These are phyloP conservation scores for Neopestalotiopsis rosae DNA, from an alignment of 2,329 filamentous ascomycete genomes.

Conservation along the genomic window DNA sequence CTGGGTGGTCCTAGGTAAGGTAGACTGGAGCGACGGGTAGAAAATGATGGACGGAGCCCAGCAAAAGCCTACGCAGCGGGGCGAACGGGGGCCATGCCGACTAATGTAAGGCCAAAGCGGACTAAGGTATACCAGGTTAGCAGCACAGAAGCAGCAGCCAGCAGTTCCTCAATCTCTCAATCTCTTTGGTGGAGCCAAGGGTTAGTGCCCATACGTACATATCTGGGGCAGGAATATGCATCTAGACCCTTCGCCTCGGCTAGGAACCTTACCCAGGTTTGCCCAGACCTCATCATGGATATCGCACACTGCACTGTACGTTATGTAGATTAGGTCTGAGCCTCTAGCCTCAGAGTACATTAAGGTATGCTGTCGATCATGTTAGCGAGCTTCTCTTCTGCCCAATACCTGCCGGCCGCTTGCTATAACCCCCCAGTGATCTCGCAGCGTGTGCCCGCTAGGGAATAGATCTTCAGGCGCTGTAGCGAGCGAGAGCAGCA, in stretches of 20 bases:
- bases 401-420: slow-evolving; percentile 1
- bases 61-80: background rate
- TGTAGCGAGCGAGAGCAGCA: slow-evolving; percentile 1
- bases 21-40: background rate
- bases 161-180: background rate
- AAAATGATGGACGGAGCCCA: background rate
- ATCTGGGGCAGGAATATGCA: background rate
- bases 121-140: background rate
- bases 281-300: background rate
- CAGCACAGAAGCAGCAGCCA: background rate
- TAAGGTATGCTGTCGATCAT: background rate
- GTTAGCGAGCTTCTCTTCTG: slow-evolving; percentile 1
- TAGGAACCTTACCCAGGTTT: background rate
- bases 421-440: slow-evolving; percentile 1
- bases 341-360: background rate
- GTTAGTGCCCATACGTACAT: background rate
- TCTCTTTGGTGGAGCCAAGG: background rate
- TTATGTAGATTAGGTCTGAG: background rate
- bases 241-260: background rate
- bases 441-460: background rate
- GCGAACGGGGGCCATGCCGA: background rate
- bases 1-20: background rate
- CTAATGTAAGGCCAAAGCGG: slow-evolving; percentile 2
- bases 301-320: background rate
- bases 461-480: slow-evolving; percentile 1